Percentiles rank a stretch among this genome's conserved stretches.
Evolutionary conservation across 352 stramenopile species (phyloP).

Genomic region (Thalassiosira mediterranea): DNA sequence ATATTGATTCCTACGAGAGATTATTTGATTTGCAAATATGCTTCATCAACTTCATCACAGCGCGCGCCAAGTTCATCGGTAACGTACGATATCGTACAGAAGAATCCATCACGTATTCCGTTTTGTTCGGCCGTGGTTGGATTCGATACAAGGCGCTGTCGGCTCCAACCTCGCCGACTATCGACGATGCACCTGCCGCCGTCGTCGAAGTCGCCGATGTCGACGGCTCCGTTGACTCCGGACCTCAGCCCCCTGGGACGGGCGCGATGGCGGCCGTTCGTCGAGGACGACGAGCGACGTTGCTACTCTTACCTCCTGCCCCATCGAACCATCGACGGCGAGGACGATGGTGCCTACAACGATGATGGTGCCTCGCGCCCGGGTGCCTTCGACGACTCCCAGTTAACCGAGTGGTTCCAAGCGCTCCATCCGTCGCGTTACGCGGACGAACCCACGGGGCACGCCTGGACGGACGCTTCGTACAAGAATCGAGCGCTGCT

Average conservation of each 20-base stretch:
- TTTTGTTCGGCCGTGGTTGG: too few relatives aligned
- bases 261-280: not conserved
- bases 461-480: conserved; percentile 43
- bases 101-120: too few relatives aligned
- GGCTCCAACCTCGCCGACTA: too few relatives aligned
- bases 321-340: not conserved
- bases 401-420: conserved; percentile 51
- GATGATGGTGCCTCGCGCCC: not conserved
- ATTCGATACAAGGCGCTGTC: too few relatives aligned
- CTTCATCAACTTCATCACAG: too few relatives aligned
- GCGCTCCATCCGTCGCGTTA: conserved; percentile 27
- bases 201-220: too few relatives aligned
- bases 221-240: conserved; percentile 4
- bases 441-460: conserved; percentile 12
- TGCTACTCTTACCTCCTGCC: conserved; percentile 10
- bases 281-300: not conserved
- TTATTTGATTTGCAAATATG: too few relatives aligned
- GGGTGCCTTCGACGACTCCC: conserved; percentile 10
- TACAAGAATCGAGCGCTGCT: conserved; percentile 39
- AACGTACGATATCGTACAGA: too few relatives aligned
- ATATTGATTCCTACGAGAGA: too few relatives aligned
- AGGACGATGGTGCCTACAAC: not conserved
- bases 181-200: too few relatives aligned
- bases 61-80: too few relatives aligned
- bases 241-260: conserved; percentile 3